Evolutionary conservation across 2,329 filamentous ascomycete species (phyloP), one percentile per base, ranked within the genome.

Genomic region (Fusarium burgessii): DNA sequence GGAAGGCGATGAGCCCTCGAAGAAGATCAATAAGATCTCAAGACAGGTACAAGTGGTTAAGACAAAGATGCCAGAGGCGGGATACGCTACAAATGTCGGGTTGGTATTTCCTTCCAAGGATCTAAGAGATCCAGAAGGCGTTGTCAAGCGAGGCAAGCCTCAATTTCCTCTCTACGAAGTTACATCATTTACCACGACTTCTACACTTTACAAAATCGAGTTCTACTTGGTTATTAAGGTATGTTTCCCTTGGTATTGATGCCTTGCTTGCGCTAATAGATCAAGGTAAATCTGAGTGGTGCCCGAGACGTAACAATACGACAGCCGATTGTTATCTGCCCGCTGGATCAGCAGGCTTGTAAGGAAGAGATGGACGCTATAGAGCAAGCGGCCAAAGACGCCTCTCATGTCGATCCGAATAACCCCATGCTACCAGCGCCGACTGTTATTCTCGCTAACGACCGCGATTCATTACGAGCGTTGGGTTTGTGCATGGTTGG

Each of bases 321-420:
- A 57, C 93, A 98, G 81, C 94, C 94, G 8, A 98, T 99, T 62
- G 94, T 98, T 36, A 96, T 98, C 55, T 98, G 95, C 77, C 95
- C 96, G 0, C 90, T 98, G 68, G 96, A 99, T 78, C 94, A 98
- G 77, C 93, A 97, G 73, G 93, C 92, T 18, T 99, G 96, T 83
- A 98, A 97, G 80, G 95, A 98, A 79, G 96, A 98, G 83, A 98
- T 99, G 94, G 95, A 97, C 76, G 95, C 95, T 40, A 98, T 99
- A 70, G 95, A 98, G 78, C 94, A 97, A 81, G 93, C 96, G 1
- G 96, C 96, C 45, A 95, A 95, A 80, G 95, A 98, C 75, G 95
- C 96, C 4, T 92, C 93, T 18, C 90, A 93, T 68, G 91, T 98
- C 66, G 94, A 95, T 74, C 92, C 92, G 1, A 93, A 96, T 68